Conservation (phyloP, 148 eudicot species). For the Heliosperma pusillum region DNA sequence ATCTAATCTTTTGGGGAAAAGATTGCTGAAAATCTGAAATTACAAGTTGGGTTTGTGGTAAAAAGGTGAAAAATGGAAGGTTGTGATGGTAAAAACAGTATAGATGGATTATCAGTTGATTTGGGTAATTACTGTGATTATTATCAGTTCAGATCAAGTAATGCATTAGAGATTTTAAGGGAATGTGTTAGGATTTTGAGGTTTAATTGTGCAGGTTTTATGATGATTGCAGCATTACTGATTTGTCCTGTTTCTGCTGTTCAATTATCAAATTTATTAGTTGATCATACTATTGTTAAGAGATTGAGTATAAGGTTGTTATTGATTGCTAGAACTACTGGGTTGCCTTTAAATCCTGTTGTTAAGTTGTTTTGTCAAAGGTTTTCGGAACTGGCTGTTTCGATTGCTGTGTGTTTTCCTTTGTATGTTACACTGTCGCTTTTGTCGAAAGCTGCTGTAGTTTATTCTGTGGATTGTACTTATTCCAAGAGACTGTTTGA, state of each 20-base stretch:
- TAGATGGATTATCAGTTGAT: constrained; percentile 20
- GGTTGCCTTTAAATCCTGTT: constrained; percentile 65
- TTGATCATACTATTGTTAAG: constrained; percentile 65
- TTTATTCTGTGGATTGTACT: constrained; percentile 84
- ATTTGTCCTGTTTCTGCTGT: constrained; percentile 85
- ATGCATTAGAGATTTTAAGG: constrained; percentile 66
- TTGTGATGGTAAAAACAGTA: constrained; percentile 15
- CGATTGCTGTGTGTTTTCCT: constrained; percentile 64
- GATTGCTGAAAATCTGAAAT: background rate
- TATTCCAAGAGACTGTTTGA: constrained; percentile 71
- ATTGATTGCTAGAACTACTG: constrained; percentile 67
- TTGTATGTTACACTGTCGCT: constrained; percentile 64
- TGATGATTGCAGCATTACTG: constrained; percentile 57
- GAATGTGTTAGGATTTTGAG: constrained; percentile 84
- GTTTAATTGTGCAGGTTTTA: constrained; percentile 56
- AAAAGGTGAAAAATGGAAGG: constrained; percentile 23
- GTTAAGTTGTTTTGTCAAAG: constrained; percentile 64
- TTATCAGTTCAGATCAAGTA: constrained; percentile 47
- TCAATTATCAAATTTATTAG: constrained; percentile 59
- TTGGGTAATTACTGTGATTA: constrained; percentile 28
- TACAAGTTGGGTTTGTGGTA: background rate
- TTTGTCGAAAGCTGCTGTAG: constrained; percentile 79
- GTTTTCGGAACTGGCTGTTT: constrained; percentile 67
- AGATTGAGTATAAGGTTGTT: constrained; percentile 51
- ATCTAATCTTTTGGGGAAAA: constrained; percentile 6